Evolutionary conservation across 179 eudicot genomes (phyloP).

Genomic region (Vitellaria paradoxa): DNA sequence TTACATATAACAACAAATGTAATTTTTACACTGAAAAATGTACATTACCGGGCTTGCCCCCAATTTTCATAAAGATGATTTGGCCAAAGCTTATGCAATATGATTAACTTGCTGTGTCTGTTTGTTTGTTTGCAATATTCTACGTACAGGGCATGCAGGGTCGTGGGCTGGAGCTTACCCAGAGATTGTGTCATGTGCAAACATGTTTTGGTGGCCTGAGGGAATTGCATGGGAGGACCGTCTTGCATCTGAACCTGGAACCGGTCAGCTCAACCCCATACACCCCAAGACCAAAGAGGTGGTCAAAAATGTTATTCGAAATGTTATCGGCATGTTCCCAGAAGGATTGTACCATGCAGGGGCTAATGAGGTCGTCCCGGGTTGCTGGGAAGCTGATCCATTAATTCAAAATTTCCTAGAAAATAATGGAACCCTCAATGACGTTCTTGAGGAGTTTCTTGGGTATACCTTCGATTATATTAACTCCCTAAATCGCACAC

Average conservation of each 20-base stretch:
- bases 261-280: constrained; percentile 90
- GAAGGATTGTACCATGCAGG: constrained; percentile 75
- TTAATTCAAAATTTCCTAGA: constrained; percentile 45
- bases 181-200: constrained; percentile 78
- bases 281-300: constrained; percentile 76
- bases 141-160: constrained; percentile 93
- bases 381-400: constrained; percentile 84
- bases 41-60: too few relatives aligned
- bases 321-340: constrained; percentile 59
- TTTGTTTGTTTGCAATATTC: constrained; percentile 9
- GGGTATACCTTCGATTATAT: constrained; percentile 62
- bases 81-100: too few relatives aligned
- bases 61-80: too few relatives aligned
- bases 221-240: constrained; percentile 63
- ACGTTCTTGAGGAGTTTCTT: constrained; percentile 60
- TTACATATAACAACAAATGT: too few relatives aligned
- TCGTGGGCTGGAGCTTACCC: constrained; percentile 92
- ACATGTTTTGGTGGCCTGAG: constrained; percentile 87
- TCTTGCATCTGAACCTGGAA: constrained; percentile 84
- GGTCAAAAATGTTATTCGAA: constrained; percentile 44
- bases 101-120: too few relatives aligned
- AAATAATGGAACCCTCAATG: constrained; percentile 51
- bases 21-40: too few relatives aligned
- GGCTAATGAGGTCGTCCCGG: constrained; percentile 68
- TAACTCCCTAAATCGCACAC: constrained; percentile 51